phyloP scores from a whole-genome alignment of 345 rosid genomes.

The Eucalyptus camaldulensis region DNA sequence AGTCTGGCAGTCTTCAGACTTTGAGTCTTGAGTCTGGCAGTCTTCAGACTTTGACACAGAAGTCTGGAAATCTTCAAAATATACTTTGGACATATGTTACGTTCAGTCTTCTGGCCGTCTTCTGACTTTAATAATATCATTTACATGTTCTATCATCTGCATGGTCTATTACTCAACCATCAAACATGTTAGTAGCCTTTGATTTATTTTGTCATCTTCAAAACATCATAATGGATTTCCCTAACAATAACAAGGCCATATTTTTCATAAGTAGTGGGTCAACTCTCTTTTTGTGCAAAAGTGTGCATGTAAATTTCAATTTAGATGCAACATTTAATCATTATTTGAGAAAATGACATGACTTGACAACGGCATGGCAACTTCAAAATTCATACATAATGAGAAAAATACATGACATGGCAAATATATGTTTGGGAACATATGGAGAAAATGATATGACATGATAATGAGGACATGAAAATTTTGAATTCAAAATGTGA shows the following conservation, averaged over 20 bases:
- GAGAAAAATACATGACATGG: background rate
- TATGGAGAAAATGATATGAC: background rate
- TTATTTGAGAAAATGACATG: background rate
- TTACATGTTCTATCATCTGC: too few species aligned
- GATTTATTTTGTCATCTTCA: too few species aligned
- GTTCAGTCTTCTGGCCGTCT: too few species aligned
- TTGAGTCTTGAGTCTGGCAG: too few species aligned
- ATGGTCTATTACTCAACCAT: too few species aligned
- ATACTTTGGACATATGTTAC: too few species aligned
- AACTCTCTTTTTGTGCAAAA: background rate
- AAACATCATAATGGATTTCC: too few species aligned
- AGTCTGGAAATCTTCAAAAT: too few species aligned
- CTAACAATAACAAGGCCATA: background rate
- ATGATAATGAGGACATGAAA: background rate
- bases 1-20: too few species aligned
- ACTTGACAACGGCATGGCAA: background rate
- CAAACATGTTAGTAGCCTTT: too few species aligned
- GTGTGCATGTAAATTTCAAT: background rate
- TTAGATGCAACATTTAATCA: background rate
- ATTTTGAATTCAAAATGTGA: background rate
- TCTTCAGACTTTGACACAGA: too few species aligned
- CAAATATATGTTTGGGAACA: background rate
- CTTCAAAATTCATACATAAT: background rate
- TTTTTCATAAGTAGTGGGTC: accelerated
- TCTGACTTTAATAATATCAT: too few species aligned